A percentile compares a stretch with the other conserved stretches of the same genome.
phyloP scores from a whole-genome alignment of 495 filamentous ascomycete genomes.

The Penicillium lagena region DNA sequence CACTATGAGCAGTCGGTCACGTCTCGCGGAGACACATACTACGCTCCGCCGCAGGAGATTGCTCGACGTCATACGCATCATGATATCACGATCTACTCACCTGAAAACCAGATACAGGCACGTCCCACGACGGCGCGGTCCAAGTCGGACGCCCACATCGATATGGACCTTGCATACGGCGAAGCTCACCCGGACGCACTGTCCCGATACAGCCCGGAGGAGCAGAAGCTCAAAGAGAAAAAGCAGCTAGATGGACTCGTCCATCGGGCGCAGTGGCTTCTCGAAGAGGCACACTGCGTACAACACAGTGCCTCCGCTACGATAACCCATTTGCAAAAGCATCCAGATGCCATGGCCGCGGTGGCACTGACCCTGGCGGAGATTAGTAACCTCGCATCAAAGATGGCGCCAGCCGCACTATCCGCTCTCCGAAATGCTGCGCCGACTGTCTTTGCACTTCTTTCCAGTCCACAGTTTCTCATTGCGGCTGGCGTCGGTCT shows the following conservation, averaged over 20 bases:
- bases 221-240: slow-evolving; percentile 36
- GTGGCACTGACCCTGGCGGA: slow-evolving; percentile 91
- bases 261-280: slow-evolving; percentile 58
- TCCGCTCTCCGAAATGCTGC: slow-evolving; percentile 67
- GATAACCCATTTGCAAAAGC: slow-evolving; percentile 80
- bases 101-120: slow-evolving; percentile 5
- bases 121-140: slow-evolving; percentile 28
- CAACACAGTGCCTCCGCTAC: slow-evolving; percentile 78
- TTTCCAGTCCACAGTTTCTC: slow-evolving; percentile 84
- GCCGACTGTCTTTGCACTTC: slow-evolving; percentile 79
- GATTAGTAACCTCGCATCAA: slow-evolving; percentile 71
- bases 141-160: slow-evolving; percentile 55
- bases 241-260: slow-evolving; percentile 59
- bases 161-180: slow-evolving; percentile 88
- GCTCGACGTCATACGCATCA: slow-evolving; percentile 42
- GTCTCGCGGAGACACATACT: slow-evolving; percentile 10
- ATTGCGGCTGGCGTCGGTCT: slow-evolving; percentile 86
- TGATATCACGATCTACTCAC: slow-evolving; percentile 20
- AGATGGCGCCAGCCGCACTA: slow-evolving; percentile 80
- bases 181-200: slow-evolving; percentile 35
- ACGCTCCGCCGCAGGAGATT: slow-evolving; percentile 22
- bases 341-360: slow-evolving; percentile 89
- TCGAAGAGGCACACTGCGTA: slow-evolving; percentile 81
- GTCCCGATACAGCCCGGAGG: slow-evolving; percentile 27
- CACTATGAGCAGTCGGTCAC: slow-evolving; percentile 26